phyloP scores from a whole-genome alignment of 1,139 yeast genomes.

The Debaryomyces coudertii region DNA sequence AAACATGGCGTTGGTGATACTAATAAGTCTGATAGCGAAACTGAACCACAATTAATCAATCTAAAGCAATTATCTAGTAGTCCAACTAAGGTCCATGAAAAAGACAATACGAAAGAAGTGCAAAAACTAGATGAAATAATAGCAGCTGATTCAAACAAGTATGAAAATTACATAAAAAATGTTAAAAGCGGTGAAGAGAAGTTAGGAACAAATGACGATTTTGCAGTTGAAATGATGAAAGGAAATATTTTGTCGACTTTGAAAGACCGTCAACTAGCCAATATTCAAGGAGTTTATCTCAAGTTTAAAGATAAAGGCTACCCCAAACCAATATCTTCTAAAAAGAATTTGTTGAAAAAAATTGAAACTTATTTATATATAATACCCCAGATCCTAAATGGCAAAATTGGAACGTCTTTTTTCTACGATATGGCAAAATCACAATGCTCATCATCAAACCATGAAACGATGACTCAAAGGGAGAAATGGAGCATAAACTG shows the following conservation, averaged over 20 bases:
- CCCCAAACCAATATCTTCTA: constrained; percentile 33
- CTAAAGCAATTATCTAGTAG: constrained; percentile 15
- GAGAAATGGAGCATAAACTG: constrained; percentile 55
- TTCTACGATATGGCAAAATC: constrained; percentile 54
- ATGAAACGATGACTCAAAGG: constrained; percentile 47
- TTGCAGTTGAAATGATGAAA: constrained; percentile 5
- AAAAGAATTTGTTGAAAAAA: constrained; percentile 25
- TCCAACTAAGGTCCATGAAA: constrained; percentile 11
- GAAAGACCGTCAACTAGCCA: constrained; percentile 19
- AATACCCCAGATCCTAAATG: constrained; percentile 49
- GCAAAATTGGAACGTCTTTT: constrained; percentile 40
- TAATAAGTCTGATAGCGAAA: constrained; percentile 12
- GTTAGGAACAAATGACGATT: background rate
- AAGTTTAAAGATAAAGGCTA: constrained; percentile 27
- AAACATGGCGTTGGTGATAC: background rate
- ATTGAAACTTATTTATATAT: constrained; percentile 33
- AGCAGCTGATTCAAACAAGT: background rate
- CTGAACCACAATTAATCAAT: constrained; percentile 13
- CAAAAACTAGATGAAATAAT: constrained; percentile 7
- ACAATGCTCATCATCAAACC: constrained; percentile 38
- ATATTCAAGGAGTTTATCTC: constrained; percentile 19
- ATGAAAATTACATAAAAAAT: background rate
- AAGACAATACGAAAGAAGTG: constrained; percentile 2
- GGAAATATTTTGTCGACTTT: constrained; percentile 13
- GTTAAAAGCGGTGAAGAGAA: background rate